Percentiles rank a stretch among this genome's conserved stretches.
phyloP scores from a whole-genome alignment of 2,329 filamentous ascomycete species.

The Stachybotrys elegans region DNA sequence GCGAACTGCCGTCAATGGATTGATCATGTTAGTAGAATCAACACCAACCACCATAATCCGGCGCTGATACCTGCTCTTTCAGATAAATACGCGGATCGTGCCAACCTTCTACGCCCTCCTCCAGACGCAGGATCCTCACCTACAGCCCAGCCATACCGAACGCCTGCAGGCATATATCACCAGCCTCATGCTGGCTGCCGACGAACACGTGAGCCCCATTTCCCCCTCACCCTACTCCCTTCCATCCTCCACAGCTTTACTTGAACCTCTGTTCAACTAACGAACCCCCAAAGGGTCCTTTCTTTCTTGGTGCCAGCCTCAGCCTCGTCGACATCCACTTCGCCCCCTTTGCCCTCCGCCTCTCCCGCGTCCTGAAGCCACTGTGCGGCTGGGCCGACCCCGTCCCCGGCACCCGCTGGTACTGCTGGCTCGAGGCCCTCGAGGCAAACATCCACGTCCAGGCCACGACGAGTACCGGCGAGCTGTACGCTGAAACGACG shows the following conservation, averaged over 20 bases:
- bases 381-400: constrained; percentile 63
- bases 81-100: constrained; percentile 73
- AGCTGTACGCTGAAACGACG: constrained; percentile 49
- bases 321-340: constrained; percentile 69
- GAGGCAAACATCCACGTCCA: constrained; percentile 58
- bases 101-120: constrained; percentile 72
- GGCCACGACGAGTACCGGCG: constrained; percentile 61
- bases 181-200: constrained; percentile 40
- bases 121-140: constrained; percentile 54
- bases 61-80: not conserved
- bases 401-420: constrained; percentile 59
- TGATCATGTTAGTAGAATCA: constrained; percentile 65
- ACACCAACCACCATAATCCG: not conserved
- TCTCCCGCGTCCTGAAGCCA: constrained; percentile 60
- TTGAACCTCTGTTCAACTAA: not conserved
- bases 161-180: constrained; percentile 62
- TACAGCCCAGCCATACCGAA: constrained; percentile 53
- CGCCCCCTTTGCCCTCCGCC: constrained; percentile 67
- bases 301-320: constrained; percentile 53
- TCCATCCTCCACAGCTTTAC: not conserved
- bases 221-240: not conserved
- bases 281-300: constrained; percentile 50
- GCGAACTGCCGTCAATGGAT: constrained; percentile 76
- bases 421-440: constrained; percentile 64
- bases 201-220: constrained; percentile 28